Evolutionary conservation across 1,139 yeast genomes (phyloP).

Genomic region (Pichia norvegensis): DNA sequence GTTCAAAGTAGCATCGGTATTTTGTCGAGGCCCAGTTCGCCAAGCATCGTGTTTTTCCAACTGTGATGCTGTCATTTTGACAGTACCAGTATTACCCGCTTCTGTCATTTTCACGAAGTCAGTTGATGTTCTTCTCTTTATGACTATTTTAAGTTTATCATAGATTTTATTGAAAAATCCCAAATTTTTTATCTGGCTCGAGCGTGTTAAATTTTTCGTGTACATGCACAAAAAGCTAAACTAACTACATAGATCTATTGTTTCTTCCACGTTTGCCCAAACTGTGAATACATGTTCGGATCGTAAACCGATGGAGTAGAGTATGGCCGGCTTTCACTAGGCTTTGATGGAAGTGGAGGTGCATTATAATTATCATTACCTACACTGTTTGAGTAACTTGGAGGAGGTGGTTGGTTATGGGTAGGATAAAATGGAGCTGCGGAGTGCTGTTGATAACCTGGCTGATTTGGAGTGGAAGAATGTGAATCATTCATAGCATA

Average conservation of each 20-base stretch:
- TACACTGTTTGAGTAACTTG: slow-evolving; percentile 9
- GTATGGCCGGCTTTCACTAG: slow-evolving; percentile 28
- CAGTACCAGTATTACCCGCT: neutral
- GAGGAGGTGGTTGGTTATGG: slow-evolving; percentile 1
- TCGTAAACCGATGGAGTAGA: slow-evolving; percentile 40
- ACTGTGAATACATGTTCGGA: slow-evolving; percentile 36
- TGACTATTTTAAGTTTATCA: too few species aligned
- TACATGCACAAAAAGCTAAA: neutral
- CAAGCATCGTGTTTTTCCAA: slow-evolving; percentile 16
- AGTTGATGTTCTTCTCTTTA: too few species aligned
- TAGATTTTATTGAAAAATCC: neutral
- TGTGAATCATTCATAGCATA: slow-evolving; percentile 8
- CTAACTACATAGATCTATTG: neutral
- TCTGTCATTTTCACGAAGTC: neutral
- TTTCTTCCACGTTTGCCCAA: slow-evolving; percentile 24
- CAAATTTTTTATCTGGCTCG: neutral
- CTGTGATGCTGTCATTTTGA: slow-evolving; percentile 1
- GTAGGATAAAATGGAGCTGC: slow-evolving; percentile 1
- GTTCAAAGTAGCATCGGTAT: slow-evolving; percentile 21
- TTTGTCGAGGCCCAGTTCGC: slow-evolving; percentile 21
- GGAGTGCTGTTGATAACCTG: neutral
- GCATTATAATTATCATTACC: slow-evolving; percentile 7
- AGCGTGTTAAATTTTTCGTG: neutral
- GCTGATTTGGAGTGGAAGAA: neutral
- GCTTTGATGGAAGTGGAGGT: slow-evolving; percentile 26